Conservation (phyloP, 2,329 filamentous ascomycete genomes). For the Fusarium sp. region DNA sequence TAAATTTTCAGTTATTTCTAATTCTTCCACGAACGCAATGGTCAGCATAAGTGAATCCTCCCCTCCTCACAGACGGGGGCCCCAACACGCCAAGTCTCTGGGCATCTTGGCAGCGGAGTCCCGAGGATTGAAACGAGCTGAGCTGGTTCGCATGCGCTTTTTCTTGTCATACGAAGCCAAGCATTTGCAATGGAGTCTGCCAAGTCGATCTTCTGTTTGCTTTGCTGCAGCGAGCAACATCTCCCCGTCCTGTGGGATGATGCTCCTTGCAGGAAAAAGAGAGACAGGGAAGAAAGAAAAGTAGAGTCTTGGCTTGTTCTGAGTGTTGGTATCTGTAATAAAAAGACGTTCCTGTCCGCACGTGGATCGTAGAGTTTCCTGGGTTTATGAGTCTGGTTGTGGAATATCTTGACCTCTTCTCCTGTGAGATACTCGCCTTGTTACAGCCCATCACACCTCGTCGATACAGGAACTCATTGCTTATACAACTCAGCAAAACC, state of each 20-base stretch:
- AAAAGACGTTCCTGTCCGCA: conserved; percentile 28
- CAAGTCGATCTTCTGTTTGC: conserved; percentile 37
- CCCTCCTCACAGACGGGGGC: background rate
- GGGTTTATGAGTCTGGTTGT: background rate
- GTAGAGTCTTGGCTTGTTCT: conserved; percentile 17
- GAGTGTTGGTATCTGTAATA: conserved; percentile 25
- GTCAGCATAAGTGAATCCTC: conserved; percentile 22
- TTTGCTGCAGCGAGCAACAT: conserved; percentile 8
- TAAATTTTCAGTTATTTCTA: background rate
- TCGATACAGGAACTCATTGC: background rate
- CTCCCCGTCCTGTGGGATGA: background rate
- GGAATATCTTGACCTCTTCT: conserved; percentile 12
- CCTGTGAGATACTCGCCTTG: conserved; percentile 2
- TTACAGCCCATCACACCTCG: conserved; percentile 1
- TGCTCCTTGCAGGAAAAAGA: background rate
- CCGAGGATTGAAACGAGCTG: background rate
- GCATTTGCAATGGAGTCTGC: conserved; percentile 24
- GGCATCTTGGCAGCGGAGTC: conserved; percentile 43
- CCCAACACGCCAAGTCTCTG: conserved; percentile 37
- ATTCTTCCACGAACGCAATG: background rate
- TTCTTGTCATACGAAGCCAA: conserved; percentile 29
- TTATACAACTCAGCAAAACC: background rate
- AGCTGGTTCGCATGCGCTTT: conserved; percentile 10
- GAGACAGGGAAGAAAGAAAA: background rate
- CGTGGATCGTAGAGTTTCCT: conserved; percentile 3